Base-by-base conservation (phyloP, 2,329 filamentous ascomycete genomes). In the Fusarium ambrosium region DNA sequence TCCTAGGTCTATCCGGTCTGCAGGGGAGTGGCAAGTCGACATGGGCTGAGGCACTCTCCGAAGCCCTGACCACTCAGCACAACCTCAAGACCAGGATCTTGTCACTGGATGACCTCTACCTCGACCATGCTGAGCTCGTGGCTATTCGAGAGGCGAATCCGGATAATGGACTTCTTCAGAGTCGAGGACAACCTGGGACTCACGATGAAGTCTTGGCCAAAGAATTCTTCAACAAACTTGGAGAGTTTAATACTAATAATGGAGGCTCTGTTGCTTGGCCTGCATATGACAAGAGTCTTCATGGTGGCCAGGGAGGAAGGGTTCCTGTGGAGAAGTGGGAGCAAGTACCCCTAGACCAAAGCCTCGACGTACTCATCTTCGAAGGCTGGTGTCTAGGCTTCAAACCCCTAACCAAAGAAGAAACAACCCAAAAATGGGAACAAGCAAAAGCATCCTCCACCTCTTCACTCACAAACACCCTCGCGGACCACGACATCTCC, bases 11-110 rank as follows among this genome's bases (percentile, higher is more conserved):
- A 22, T 79, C 77, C 2, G 77, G 77, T 0, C 63, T 79, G 2
- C 77, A 79, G 59, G 77, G 77, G 11, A 79, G 77, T 29, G 77
- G 77, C 2, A 79, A 79, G 20, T 79, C 77, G 13, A 79, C 77
- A 67, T 79, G 77, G 77, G 77, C 77, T 13, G 64, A 59, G 29
- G 76, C 74, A 39, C 60, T 79, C 1, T 76, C 77, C 1, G n/a
- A 67, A 6, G 58, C 66, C 5, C 58, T 79, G 36, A 55, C 59
- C 8, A 59, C 10, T 2, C 63, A 73, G n/a, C 66, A 79, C 32
- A 48, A 61, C 5, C 60, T 79, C 32, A 75, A 70, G 14, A 75
- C 74, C 3, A 68, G 72, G 1, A 74, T 71, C 0, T 0, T 79
- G 1, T 79, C 77, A 1, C 3, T 79, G 2, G 74, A 79, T 51